A percentile compares a stretch with the other conserved stretches of the same genome.
phyloP scores from a whole-genome alignment of 2,329 filamentous ascomycete species.

The Xylaria polymorpha region DNA sequence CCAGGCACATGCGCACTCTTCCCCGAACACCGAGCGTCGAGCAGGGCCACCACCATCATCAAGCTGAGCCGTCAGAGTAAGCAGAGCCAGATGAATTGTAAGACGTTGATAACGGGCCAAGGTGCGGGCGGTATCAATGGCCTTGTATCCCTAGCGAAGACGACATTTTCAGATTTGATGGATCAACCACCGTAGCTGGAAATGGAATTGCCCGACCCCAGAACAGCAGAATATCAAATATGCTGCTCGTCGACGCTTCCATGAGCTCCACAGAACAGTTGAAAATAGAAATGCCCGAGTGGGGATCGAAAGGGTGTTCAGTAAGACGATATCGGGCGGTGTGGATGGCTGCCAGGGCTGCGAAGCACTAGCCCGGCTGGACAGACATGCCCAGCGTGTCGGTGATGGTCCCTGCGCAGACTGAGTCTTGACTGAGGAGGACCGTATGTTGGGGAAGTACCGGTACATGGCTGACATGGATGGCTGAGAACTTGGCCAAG shows the following conservation, averaged over 20 bases:
- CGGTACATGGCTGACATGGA: conserved; percentile 44
- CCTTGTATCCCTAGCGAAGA: conserved; percentile 17
- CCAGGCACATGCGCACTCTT: neutral
- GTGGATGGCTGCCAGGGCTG: conserved; percentile 24
- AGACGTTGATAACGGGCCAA: conserved; percentile 27
- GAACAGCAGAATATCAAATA: conserved; percentile 26
- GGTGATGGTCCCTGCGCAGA: conserved; percentile 35
- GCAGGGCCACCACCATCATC: conserved; percentile 1
- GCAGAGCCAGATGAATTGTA: conserved; percentile 25
- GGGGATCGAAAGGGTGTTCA: conserved; percentile 20
- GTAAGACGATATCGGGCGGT: conserved; percentile 39
- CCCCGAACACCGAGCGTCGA: conserved; percentile 3
- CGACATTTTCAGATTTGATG: conserved; percentile 8
- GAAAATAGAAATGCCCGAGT: conserved; percentile 32
- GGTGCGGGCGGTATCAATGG: conserved; percentile 2
- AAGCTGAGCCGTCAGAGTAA: conserved; percentile 27
- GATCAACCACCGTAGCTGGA: conserved; percentile 21
- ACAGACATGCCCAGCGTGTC: conserved; percentile 28
- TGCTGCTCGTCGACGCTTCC: conserved; percentile 18
- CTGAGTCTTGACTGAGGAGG: neutral
- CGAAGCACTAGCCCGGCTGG: conserved; percentile 18
- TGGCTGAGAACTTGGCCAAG: conserved; percentile 23
- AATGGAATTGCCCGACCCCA: conserved; percentile 30
- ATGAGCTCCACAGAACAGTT: conserved; percentile 23
- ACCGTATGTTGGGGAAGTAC: conserved; percentile 51